phyloP scores from a whole-genome alignment of 1,284 basidiomycete genomes.

The Porogramme epimiltina region DNA sequence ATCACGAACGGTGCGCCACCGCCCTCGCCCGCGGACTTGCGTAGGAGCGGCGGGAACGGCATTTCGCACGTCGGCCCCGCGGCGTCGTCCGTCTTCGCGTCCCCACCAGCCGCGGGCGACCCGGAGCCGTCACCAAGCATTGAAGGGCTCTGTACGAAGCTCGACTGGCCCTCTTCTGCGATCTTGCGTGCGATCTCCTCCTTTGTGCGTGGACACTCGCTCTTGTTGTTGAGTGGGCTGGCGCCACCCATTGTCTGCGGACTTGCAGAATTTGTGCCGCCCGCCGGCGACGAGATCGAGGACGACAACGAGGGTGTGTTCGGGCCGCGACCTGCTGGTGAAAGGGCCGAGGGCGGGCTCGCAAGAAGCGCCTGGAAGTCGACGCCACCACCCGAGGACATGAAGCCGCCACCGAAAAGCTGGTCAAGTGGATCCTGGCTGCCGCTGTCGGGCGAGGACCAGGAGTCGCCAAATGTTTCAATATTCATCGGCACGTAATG shows the following conservation, averaged over 20 bases:
- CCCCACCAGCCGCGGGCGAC: conserved; percentile 10
- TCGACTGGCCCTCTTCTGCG: conserved; percentile 48
- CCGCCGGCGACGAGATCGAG: conserved; percentile 30
- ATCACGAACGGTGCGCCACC: conserved; percentile 48
- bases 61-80: conserved; percentile 22
- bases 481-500: conserved; percentile 21
- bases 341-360: conserved; percentile 48
- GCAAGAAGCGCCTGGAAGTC: conserved; percentile 49
- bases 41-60: conserved; percentile 28
- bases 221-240: conserved; percentile 15
- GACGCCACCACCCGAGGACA: conserved; percentile 38
- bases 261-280: conserved; percentile 33
- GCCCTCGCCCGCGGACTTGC: conserved; percentile 26
- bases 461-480: conserved; percentile 29
- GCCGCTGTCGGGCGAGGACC: conserved; percentile 29
- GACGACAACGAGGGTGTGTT: conserved; percentile 32
- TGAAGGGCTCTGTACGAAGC: conserved; percentile 38
- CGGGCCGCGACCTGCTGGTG: conserved; percentile 38
- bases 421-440: conserved; percentile 45
- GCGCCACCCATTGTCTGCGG: conserved; percentile 12
- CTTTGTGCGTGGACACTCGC: conserved; percentile 59
- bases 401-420: conserved; percentile 59
- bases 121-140: conserved; percentile 15
- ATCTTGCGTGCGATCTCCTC: conserved; percentile 54
- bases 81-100: conserved; percentile 5